These are phyloP conservation scores for Reutealis trisperma DNA, from an alignment of 345 rosid species.

Conservation along the genomic window DNA sequence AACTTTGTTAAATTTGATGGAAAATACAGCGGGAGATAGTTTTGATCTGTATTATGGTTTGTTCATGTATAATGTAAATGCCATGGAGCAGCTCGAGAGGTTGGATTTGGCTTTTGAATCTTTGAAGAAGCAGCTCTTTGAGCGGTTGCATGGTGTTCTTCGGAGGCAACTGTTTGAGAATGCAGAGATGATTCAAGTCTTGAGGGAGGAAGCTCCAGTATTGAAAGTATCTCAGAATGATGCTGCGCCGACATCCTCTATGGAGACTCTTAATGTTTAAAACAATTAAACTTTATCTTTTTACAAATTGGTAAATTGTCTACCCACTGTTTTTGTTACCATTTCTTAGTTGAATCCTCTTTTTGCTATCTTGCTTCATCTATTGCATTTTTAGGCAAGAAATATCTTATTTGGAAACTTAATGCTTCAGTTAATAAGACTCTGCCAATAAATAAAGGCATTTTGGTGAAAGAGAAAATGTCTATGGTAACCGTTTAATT, in stretches of 20 bases:
- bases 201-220: conserved; percentile 26
- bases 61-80: conserved; percentile 76
- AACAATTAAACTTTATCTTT: conserved; percentile 14
- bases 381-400: not conserved
- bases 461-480: not conserved
- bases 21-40: conserved; percentile 78
- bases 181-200: conserved; percentile 23
- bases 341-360: not conserved
- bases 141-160: conserved; percentile 55
- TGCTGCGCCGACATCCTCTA: conserved; percentile 23
- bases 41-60: conserved; percentile 80
- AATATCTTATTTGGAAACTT: not conserved
- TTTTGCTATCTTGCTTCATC: not conserved
- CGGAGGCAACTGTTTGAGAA: conserved; percentile 56
- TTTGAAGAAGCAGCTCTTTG: conserved; percentile 71
- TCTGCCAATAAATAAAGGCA: not conserved
- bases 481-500: not conserved
- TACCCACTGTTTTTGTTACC: not conserved
- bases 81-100: conserved; percentile 82
- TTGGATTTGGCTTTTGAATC: conserved; percentile 66
- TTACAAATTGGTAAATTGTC: conserved; percentile 11
- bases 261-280: conserved; percentile 10
- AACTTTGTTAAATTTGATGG: conserved; percentile 75
- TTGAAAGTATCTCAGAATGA: conserved; percentile 27
- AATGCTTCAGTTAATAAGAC: not conserved